Evolutionary conservation across 179 eudicot species (phyloP).

Genomic region (Silene coronaria): DNA sequence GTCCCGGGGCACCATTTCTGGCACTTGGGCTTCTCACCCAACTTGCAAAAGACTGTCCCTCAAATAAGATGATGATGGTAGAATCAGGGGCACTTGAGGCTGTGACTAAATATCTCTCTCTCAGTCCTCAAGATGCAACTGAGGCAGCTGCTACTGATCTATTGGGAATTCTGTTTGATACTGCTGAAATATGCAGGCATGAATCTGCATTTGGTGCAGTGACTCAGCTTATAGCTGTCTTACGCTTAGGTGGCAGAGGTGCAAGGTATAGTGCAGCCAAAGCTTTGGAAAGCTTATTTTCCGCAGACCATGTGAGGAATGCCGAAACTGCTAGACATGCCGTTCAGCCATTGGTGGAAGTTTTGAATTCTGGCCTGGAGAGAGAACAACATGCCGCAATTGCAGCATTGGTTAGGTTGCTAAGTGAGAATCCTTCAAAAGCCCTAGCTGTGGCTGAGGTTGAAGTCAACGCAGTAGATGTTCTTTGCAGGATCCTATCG

Average conservation of each 20-base stretch:
- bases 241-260: constrained; percentile 94
- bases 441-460: constrained; percentile 83
- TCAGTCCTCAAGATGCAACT: constrained; percentile 88
- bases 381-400: constrained; percentile 99
- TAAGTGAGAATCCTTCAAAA: constrained; percentile 80
- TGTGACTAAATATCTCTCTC: constrained; percentile 85
- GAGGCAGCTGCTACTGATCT: constrained; percentile 97
- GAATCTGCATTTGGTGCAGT: constrained; percentile 95
- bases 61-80: constrained; percentile 89
- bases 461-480: constrained; percentile 90
- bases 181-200: constrained; percentile 82
- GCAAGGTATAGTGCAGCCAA: constrained; percentile 96
- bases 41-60: constrained; percentile 78
- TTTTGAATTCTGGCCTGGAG: constrained; percentile 79
- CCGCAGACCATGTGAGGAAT: constrained; percentile 90
- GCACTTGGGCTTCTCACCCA: constrained; percentile 83
- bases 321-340: constrained; percentile 90
- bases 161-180: constrained; percentile 74
- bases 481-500: constrained; percentile 80
- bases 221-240: constrained; percentile 85
- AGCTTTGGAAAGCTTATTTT: constrained; percentile 89
- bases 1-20: constrained; percentile 94
- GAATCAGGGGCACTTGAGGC: constrained; percentile 98
- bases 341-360: constrained; percentile 94
- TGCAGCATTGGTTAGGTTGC: constrained; percentile 77